Conservation (phyloP, 2,329 filamentous ascomycete species). For the Stagonosporopsis tanaceti region DNA sequence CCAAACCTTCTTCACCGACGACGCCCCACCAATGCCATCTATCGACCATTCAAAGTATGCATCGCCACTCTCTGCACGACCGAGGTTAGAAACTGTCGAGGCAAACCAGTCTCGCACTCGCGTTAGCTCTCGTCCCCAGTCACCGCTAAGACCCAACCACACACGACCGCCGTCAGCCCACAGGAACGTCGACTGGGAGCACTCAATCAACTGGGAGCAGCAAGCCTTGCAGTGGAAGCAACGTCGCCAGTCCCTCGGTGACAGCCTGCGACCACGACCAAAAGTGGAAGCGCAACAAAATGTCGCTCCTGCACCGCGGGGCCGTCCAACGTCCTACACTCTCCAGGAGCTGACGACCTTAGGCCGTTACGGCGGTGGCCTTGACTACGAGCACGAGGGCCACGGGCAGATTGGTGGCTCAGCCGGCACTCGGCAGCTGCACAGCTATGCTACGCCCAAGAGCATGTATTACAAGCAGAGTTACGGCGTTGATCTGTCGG, state of each 20-base stretch:
- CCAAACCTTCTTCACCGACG: constrained; percentile 14
- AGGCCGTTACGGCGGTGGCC: constrained; percentile 50
- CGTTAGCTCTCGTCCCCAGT: constrained; percentile 10
- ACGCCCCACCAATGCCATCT: constrained; percentile 31
- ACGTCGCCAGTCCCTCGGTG: constrained; percentile 43
- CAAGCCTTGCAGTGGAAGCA: constrained; percentile 39
- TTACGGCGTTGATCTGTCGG: constrained; percentile 44
- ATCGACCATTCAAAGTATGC: constrained; percentile 29
- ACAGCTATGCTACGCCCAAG: constrained; percentile 42
- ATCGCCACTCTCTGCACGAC: constrained; percentile 14
- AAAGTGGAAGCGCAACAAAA: constrained; percentile 14
- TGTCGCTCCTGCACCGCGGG: constrained; percentile 4
- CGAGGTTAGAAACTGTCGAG: constrained; percentile 15
- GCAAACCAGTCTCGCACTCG: constrained; percentile 16
- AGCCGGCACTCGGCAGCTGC: constrained; percentile 45
- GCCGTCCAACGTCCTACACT: constrained; percentile 14
- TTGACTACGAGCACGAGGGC: constrained; percentile 47
- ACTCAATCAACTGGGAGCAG: constrained; percentile 35
- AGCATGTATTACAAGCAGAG: constrained; percentile 40
- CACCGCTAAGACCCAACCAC: constrained; percentile 13
- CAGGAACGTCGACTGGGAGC: constrained; percentile 22
- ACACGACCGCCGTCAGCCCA: constrained; percentile 21
- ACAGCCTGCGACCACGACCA: constrained; percentile 28
- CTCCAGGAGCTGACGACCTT: constrained; percentile 16
- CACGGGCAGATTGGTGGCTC: constrained; percentile 46